A percentile compares a stretch with the other conserved stretches of the same genome.
These are phyloP conservation scores for Lachnellula willkommii DNA, from an alignment of 2,329 filamentous ascomycete genomes.

Conservation along the genomic window DNA sequence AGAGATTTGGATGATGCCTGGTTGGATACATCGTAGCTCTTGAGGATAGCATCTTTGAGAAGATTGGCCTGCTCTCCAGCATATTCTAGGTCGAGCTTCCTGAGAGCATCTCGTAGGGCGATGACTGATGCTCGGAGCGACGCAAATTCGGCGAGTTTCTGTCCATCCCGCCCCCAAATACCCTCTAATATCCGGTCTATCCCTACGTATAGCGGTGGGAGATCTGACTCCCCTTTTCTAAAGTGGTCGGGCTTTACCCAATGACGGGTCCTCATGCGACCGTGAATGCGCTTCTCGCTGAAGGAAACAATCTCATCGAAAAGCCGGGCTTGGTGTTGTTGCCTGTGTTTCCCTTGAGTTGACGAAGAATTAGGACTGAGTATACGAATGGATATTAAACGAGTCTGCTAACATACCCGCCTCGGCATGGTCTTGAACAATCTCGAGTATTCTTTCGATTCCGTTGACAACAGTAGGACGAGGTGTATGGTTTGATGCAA, in stretches of 20 bases:
- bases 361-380: background rate
- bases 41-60: conserved; percentile 1
- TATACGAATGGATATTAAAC: background rate
- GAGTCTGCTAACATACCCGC: conserved; percentile 1
- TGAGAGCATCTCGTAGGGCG: background rate
- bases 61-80: background rate
- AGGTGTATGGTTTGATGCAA: conserved; percentile 19
- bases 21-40: conserved; percentile 3
- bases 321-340: background rate
- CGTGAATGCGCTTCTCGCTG: conserved; percentile 3
- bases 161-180: background rate
- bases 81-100: background rate
- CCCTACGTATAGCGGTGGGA: background rate
- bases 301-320: conserved; percentile 2
- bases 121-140: background rate
- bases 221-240: background rate
- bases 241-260: background rate
- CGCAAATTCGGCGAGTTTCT: background rate
- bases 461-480: background rate
- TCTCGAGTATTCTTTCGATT: background rate
- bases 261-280: background rate
- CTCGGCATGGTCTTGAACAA: conserved; percentile 4
- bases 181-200: background rate
- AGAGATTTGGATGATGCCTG: background rate
- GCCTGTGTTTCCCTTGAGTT: background rate